Conservation (phyloP, 192 early-diverging fungal genomes). For the Coemansia sp. region DNA sequence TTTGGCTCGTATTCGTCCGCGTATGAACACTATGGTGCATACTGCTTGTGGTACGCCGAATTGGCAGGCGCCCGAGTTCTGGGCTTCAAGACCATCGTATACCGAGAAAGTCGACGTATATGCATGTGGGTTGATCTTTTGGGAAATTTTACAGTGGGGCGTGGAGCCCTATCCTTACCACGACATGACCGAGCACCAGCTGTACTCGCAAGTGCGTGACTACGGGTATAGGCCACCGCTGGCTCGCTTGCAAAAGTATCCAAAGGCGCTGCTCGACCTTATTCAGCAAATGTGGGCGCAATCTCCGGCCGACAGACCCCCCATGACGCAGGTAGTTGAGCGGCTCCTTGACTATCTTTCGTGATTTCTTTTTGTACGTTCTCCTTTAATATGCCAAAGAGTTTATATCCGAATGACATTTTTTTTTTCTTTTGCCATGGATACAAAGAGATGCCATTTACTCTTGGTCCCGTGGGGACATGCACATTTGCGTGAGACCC, state of each 20-base stretch:
- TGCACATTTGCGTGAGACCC: neutral
- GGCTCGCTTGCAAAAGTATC: slow-evolving; percentile 61
- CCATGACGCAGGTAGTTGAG: slow-evolving; percentile 74
- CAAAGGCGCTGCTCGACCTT: slow-evolving; percentile 60
- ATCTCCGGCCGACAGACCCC: slow-evolving; percentile 61
- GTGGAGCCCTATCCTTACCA: slow-evolving; percentile 72
- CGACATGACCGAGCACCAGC: slow-evolving; percentile 64
- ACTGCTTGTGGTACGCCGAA: slow-evolving; percentile 80
- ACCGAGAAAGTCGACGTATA: slow-evolving; percentile 74
- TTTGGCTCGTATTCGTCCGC: slow-evolving; percentile 72
- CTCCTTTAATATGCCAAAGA: neutral
- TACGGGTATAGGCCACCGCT: slow-evolving; percentile 62
- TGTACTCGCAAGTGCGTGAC: slow-evolving; percentile 65
- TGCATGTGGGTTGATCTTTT: slow-evolving; percentile 75
- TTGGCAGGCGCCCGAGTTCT: slow-evolving; percentile 82
- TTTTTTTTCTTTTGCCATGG: neutral
- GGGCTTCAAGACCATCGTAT: slow-evolving; percentile 68
- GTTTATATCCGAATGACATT: no score
- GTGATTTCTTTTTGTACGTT: slow-evolving; percentile 20
- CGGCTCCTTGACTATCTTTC: slow-evolving; percentile 66
- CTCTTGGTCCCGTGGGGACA: slow-evolving; percentile 1
- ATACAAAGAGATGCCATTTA: neutral
- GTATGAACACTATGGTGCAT: slow-evolving; percentile 68
- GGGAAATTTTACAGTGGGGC: slow-evolving; percentile 79
- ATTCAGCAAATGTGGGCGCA: slow-evolving; percentile 77